Evolutionary conservation across 441 rosid species (phyloP).

Genomic region (Metrosideros polymorpha): DNA sequence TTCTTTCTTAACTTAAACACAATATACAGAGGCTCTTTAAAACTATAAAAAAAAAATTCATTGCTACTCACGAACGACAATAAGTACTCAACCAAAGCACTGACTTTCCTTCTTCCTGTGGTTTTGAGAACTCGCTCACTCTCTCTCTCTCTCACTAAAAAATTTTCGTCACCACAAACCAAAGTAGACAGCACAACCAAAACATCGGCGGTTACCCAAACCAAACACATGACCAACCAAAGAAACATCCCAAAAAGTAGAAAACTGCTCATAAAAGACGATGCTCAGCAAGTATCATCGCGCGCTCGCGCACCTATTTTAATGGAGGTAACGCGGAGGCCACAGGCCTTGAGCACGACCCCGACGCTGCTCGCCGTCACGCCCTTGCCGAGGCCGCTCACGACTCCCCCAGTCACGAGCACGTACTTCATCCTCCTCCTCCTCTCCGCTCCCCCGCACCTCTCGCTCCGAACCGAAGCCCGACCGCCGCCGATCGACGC

Average conservation of each 20-base stretch:
- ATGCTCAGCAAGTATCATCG: not conserved
- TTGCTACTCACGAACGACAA: not conserved
- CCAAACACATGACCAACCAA: not conserved
- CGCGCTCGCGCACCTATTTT: slow-evolving; percentile 36
- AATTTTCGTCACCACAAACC: not conserved
- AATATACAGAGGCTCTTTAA: not conserved
- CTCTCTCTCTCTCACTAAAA: not conserved
- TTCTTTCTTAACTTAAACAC: not conserved
- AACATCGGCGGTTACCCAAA: not conserved
- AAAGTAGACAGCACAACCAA: not conserved
- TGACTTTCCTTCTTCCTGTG: not conserved
- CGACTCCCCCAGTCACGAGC: slow-evolving; percentile 69
- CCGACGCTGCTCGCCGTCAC: slow-evolving; percentile 74
- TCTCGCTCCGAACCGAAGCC: not conserved
- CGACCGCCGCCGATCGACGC: not conserved
- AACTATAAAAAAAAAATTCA: not conserved
- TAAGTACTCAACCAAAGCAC: not conserved
- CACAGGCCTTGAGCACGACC: slow-evolving; percentile 68
- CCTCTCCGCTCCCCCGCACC: not conserved
- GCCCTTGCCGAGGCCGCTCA: slow-evolving; percentile 76
- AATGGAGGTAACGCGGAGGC: slow-evolving; percentile 70
- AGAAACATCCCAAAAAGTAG: not conserved
- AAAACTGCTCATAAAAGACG: not conserved
- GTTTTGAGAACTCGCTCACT: not conserved
- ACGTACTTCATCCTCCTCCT: slow-evolving; percentile 51